Evolutionary conservation across 2,329 filamentous ascomycete species (phyloP).

Genomic region (Epichloe coenophiala): DNA sequence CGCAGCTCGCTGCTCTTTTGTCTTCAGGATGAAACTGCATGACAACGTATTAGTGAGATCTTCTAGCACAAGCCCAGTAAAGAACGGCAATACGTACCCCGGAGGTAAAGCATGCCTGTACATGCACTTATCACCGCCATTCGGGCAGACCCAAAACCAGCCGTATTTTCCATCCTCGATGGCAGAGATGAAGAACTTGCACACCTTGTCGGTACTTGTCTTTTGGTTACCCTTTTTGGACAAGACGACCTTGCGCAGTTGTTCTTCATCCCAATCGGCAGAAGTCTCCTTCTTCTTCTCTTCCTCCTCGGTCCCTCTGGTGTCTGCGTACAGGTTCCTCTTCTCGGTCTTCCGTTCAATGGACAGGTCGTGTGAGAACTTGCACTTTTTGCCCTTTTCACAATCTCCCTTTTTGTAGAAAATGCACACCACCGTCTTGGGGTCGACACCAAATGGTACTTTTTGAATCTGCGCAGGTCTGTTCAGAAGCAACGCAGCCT

Average conservation of each 20-base stretch:
- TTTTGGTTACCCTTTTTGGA: constrained; percentile 95
- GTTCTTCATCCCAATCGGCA: constrained; percentile 95
- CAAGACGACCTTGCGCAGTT: constrained; percentile 76
- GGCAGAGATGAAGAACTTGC: constrained; percentile 95
- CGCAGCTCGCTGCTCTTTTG: constrained; percentile 86
- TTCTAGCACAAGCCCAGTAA: not conserved
- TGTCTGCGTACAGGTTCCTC: constrained; percentile 81
- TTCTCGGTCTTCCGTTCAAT: constrained; percentile 89
- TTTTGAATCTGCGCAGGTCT: constrained; percentile 95
- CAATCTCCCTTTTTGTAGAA: constrained; percentile 97
- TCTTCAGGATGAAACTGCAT: constrained; percentile 82
- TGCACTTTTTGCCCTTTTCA: constrained; percentile 93
- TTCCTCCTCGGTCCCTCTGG: constrained; percentile 52
- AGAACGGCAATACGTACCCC: constrained; percentile 50
- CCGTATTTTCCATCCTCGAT: constrained; percentile 98
- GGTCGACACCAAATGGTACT: constrained; percentile 92
- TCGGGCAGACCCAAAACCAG: constrained; percentile 98
- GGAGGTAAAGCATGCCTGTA: constrained; percentile 92
- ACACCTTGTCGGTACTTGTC: constrained; percentile 94
- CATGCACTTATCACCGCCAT: constrained; percentile 95
- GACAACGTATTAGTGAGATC: constrained; percentile 12
- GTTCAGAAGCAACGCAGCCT: constrained; percentile 70
- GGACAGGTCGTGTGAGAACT: constrained; percentile 85
- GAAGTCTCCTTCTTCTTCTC: constrained; percentile 87
- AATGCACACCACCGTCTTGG: constrained; percentile 91